Base-by-base conservation (phyloP, 768 basidiomycete genomes). In the Mycena floridula region DNA sequence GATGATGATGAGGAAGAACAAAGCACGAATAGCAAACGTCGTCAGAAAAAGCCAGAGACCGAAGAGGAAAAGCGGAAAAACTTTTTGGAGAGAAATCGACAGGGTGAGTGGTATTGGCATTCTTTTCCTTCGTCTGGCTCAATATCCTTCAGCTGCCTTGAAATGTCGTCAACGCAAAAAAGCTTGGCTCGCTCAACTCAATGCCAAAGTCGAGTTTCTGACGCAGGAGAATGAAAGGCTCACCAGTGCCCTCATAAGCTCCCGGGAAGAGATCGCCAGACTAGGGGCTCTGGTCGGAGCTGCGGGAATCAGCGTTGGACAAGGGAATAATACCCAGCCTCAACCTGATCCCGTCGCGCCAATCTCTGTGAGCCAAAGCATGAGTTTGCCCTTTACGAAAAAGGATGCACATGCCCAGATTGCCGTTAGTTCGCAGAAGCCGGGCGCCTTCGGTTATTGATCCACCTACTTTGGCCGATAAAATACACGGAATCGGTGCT, bases 141-240 rank as follows among this genome's bases (percentile, higher is more conserved):
- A 30, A 48, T 37, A 25, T 24, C 38, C 12, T 44, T 1, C 54
- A 97, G 95, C 96, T 49, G 96, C 96, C 5, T 81, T 99, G 53
- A 98, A 98, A 68, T 99, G 96, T 66, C 91, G 96, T 26, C 96
- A 99, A 60, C 87, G 96, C 47, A 99, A 99, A 68, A 99, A 99
- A 64, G 92, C 92, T 4, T 99, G 96, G 96, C 77, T 98, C 13
- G 76, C 82, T 22, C 84, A 89, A 50, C 73, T 99, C 15, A 96
- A 99, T 63, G 80, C 85, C 32, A 95, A 95, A 57, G 92, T 95
- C 65, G 96, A 99, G 60, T 88, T 72, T 54, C 78, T 99, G 30
- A 71, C 76, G n/a, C 81, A 85, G 51, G 96, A 99, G 66, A 99
- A 99, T 65, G 95, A 98, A 61, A 82, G 90, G 20, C 80, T 99